Base-by-base conservation (phyloP, 768 basidiomycete species). In the Kwoniella sp. region DNA sequence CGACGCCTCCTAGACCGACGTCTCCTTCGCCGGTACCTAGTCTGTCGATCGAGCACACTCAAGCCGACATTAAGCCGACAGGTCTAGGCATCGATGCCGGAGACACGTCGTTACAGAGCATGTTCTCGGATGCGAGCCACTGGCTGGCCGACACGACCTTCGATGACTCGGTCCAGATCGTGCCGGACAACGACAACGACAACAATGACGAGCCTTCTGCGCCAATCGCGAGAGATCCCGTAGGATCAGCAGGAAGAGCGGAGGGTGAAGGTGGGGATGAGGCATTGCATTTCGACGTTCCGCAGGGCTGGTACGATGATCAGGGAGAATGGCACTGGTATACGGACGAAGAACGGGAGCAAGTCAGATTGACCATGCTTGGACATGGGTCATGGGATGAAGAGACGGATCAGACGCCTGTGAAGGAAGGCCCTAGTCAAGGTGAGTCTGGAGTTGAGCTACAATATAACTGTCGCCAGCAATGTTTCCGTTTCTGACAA, bases 251-350 rank as follows among this genome's bases (percentile, higher is more conserved):
- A 20, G 31, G 25, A 25, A 58, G n/a, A n/a, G n/a, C n/a, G n/a
- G n/a, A 56, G 17, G 66, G 37, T 9, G 67, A 67, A 12, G 67
- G 68, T 15, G 77, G 71, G 23, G 63, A 76, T 20, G 74, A 75
- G 37, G 47, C 62, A 7, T 28, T 68, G 37, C 37, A 59, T 12
- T 62, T 74, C 26, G 77, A 76, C 1, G 72, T 80, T 8, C 79
- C 79, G 4, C 72, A 78, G 60, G 79, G 79, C 26, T 80, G 79
- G 79, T 72, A 73, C 25, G 77, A 79, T 63, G 79, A 77, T 12
- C 56, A 66, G 41, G 79, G 78, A 11, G 64, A 70, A 25, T 80
- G 74, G 71, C 62, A 72, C 53, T 79, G 76, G 70, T 80, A 80
- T 54, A 80, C 79, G 11, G 72, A 69, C 2, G 79, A 79, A 58